Evolutionary conservation across 768 basidiomycete genomes (phyloP), one percentile per base, ranked within the genome.

Genomic region (Podaxis sp.): DNA sequence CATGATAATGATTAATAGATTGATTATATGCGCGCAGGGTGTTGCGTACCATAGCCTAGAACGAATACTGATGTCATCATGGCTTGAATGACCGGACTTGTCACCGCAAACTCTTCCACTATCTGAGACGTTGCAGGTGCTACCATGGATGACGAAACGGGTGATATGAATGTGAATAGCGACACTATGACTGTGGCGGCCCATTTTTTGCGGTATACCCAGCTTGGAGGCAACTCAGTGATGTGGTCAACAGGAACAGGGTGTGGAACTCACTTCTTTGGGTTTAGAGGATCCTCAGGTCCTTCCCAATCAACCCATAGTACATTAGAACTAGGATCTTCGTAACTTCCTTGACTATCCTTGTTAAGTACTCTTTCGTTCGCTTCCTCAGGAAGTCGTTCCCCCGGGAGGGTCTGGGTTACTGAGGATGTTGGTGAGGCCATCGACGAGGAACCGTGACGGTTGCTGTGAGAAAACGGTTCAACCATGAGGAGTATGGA

Each of bases 71-170:
- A 88, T 0, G 82, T 84, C 27, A 79, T 81, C 72, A 92, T 79
- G 1, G 82, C 82, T 18, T 82, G 72, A 3, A 83, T 56, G 0
- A 75, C 79, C 1, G 65, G 62, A 66, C 68, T 84, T 7, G 78
- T 83, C 27, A 90, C 79, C 1, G 81, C 77, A 62, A 91, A 86
- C 18, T 83, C 70, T 2, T 68, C 60, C 13, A 77, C 85, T 0
- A 92, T 65, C 55, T 83, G 77, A 3, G 64, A 61, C 0, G 77
- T 73, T 0, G 89, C 89, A 0, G 89, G 89, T 0, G 90, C 86
- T 1, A 90, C 74, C 84, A 90, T 90, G 3, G 88, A 82, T 3
- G 90, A 92, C 0, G 89, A 84, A 0, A 91, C 76, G 0, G 89
- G 87, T 5, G 76, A 78, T 37, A 89, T 87, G 67, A 89, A 87